These are phyloP conservation scores for Trichoderma harzianum DNA, from an alignment of 2,329 filamentous ascomycete species.

Conservation along the genomic window DNA sequence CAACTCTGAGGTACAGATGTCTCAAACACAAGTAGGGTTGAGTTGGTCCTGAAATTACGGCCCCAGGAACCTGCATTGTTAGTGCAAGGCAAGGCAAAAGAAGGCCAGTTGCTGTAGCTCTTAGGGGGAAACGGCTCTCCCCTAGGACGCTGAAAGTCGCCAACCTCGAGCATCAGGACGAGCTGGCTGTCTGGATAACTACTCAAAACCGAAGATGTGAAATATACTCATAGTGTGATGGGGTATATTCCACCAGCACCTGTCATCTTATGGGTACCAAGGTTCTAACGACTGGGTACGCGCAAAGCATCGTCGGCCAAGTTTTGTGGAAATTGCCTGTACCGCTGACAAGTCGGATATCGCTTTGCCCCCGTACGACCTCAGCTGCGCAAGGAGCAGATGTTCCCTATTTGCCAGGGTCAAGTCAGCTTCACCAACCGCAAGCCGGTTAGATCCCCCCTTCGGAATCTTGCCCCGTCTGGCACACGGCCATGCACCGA, in stretches of 20 bases:
- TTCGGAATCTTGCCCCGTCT: conserved; percentile 15
- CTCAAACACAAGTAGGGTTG: conserved; percentile 1
- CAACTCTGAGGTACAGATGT: not conserved
- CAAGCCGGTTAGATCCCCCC: not conserved
- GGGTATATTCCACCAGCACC: not conserved
- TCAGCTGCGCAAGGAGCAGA: conserved; percentile 14
- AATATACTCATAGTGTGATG: not conserved
- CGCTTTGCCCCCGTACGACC: not conserved
- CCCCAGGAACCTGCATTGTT: not conserved
- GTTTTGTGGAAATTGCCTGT: conserved; percentile 9
- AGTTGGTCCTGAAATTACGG: not conserved
- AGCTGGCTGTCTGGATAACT: not conserved
- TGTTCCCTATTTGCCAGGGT: not conserved
- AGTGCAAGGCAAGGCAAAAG: not conserved
- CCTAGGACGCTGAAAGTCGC: not conserved
- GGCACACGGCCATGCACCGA: conserved; percentile 3
- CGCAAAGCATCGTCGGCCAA: not conserved
- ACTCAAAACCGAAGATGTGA: not conserved
- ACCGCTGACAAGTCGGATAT: not conserved
- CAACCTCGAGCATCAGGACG: not conserved
- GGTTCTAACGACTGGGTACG: not conserved
- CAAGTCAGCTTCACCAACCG: conserved; percentile 10
- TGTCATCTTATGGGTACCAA: not conserved
- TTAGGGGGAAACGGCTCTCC: not conserved
- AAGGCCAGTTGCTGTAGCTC: not conserved